These are phyloP conservation scores for Circinella umbellata DNA, from an alignment of 371 early-diverging fungal genomes.

Conservation along the genomic window DNA sequence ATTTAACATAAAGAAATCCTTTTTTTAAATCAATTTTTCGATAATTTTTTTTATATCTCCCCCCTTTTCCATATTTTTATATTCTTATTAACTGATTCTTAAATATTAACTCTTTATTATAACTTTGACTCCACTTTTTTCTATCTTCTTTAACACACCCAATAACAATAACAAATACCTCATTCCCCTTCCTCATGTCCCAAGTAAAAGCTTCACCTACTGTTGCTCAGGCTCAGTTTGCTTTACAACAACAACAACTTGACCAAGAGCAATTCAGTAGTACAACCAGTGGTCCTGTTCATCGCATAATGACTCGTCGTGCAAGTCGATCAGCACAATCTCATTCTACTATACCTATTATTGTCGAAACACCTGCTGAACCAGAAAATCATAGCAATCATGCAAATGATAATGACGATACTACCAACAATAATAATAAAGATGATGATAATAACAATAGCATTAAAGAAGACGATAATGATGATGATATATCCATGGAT, in stretches of 20 bases:
- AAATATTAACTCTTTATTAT: too few relatives aligned
- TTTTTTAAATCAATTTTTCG: too few relatives aligned
- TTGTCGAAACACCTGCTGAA: slow-evolving; percentile 7
- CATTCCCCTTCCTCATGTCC: slow-evolving; percentile 27
- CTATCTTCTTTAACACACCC: too few relatives aligned
- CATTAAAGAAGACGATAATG: not conserved
- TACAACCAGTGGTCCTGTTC: not conserved
- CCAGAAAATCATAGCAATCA: slow-evolving; percentile 7
- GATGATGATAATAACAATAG: not conserved
- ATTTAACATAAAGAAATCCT: too few relatives aligned
- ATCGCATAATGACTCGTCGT: slow-evolving; percentile 26
- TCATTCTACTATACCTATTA: slow-evolving; percentile 7
- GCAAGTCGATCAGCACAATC: slow-evolving; percentile 23
- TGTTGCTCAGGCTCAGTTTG: not conserved
- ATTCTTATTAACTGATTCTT: too few relatives aligned
- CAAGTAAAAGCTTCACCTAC: slow-evolving; percentile 18
- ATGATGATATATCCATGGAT: not conserved
- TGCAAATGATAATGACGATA: not conserved
- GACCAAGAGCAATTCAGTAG: slow-evolving; percentile 7
- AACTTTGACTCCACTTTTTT: too few relatives aligned
- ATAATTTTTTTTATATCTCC: too few relatives aligned
- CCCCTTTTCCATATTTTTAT: too few relatives aligned
- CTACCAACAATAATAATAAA: not conserved
- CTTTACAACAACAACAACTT: not conserved
- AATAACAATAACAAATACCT: not conserved